These are phyloP conservation scores for Vickermania spadyakhi DNA, from an alignment of 208 protist species.

Conservation along the genomic window DNA sequence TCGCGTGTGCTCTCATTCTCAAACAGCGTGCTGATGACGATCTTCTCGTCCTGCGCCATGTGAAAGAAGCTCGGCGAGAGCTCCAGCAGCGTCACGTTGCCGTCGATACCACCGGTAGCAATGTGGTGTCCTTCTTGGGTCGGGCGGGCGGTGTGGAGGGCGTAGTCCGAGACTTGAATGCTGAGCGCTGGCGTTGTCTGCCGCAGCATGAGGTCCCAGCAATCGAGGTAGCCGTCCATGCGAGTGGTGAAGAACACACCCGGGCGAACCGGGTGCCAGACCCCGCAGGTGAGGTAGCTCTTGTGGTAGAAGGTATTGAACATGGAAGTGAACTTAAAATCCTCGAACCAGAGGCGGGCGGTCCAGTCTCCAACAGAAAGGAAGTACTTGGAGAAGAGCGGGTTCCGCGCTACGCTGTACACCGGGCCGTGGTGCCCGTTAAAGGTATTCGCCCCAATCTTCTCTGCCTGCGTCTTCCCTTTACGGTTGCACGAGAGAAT, in stretches of 20 bases:
- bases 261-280: constrained; percentile 90
- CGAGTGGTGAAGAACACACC: constrained; percentile 95
- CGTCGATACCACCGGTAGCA: constrained; percentile 89
- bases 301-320: constrained; percentile 95
- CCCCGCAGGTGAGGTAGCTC: constrained; percentile 90
- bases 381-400: constrained; percentile 95
- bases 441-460: constrained; percentile 91
- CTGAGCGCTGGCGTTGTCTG: constrained; percentile 90
- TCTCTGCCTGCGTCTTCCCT: constrained; percentile 90
- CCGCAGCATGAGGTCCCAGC: constrained; percentile 94
- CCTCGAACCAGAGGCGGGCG: constrained; percentile 93
- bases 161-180: constrained; percentile 88
- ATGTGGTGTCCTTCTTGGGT: constrained; percentile 75
- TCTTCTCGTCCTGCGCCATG: constrained; percentile 83
- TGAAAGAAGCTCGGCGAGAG: constrained; percentile 87
- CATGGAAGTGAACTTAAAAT: constrained; percentile 92
- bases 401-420: constrained; percentile 93
- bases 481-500: constrained; percentile 93
- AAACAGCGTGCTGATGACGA: constrained; percentile 81
- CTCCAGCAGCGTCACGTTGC: constrained; percentile 90
- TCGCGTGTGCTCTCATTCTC: constrained; percentile 91
- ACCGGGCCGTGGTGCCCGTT: constrained; percentile 95
- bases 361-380: constrained; percentile 96
- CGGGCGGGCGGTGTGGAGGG: constrained; percentile 78
- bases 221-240: constrained; percentile 94